Base-by-base conservation (phyloP, 495 filamentous ascomycete species). In the Hypoxylon crocopeplum region DNA sequence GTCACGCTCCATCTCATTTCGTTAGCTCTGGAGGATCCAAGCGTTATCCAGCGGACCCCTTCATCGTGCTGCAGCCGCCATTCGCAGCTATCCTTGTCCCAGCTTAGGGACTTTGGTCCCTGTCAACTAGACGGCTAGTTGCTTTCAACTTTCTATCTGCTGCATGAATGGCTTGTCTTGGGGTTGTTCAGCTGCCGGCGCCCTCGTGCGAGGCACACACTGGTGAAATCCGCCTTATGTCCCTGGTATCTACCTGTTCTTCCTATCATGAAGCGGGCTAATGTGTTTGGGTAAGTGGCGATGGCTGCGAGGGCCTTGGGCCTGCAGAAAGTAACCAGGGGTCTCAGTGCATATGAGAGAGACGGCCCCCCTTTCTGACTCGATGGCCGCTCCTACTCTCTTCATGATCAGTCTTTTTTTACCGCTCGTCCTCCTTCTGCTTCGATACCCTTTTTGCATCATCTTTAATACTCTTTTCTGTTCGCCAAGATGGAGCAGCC, bases 401-500 rank as follows among this genome's bases (percentile, higher is more conserved):
- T 45, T 30, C 17, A 25, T 49, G 44, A 48, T 25, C 11, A 7
- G 24, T 27, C 24, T 8, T 25, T 36, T n/a, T 30, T 15, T 48
- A 7, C 20, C 17, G 13, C 27, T 4, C 15, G n/a, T 38, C 10
- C 17, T 7, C 8, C 38, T 42, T 30, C 21, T 39, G 22, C 13
- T 1, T 13, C 11, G 30, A 38, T 8, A 24, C 2, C 13, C 12
- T 16, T n/a, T n/a, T n/a, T 39, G 1, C 7, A 16, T 17, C n/a
- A 11, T 12, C 30, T 24, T 24, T 7, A 24, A 12, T 30, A 24
- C 10, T 5, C 4, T 24, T 39, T 13, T 16, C 24, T 45, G 25
- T 37, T 36, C 17, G 40, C 21, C 6, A 40, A 7, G 40, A 62
- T 62, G 59, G 59, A 62, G 46, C 59, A 62, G n/a, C 46, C 52